Evolutionary conservation across 768 basidiomycete genomes (phyloP), one percentile per base, ranked within the genome.

Genomic region (Termitomyces heimii): DNA sequence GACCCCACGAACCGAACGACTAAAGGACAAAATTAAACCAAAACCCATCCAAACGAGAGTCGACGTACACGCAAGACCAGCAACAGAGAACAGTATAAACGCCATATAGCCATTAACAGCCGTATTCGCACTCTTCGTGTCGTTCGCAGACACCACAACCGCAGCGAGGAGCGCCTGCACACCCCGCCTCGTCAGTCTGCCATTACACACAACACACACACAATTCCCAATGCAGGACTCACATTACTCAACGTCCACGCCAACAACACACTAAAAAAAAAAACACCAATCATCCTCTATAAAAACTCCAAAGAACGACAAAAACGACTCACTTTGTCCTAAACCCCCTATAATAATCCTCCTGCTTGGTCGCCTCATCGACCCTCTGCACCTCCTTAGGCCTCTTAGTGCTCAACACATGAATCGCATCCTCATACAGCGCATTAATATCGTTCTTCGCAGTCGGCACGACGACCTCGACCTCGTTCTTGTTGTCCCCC

Each of bases 201-300:
- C 39, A 39, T 3, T 10, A 1, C 39, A 8, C n/a, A n/a, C n/a
- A n/a, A n/a, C n/a, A n/a, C n/a, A n/a, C n/a, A n/a, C n/a, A n/a
- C n/a, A n/a, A n/a, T n/a, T n/a, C n/a, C n/a, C n/a, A n/a, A n/a
- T n/a, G n/a, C n/a, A n/a, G 49, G 34, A 68, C 75, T 65, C 64
- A 86, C 88, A 71, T 97, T 97, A 46, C 86, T 85, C 67, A 98
- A 72, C 9, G 89, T 89, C 94, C 94, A 99, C 7, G 85, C 82
- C 59, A 98, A 75, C 62, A 98, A 70, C 8, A 72, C 72, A 62
- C 72, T 72, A 56, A 29, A n/a, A n/a, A n/a, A n/a, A n/a, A n/a
- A n/a, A n/a, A 29, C 59, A 60, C 32, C 13, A 34, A 9, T 34
- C 13, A 32, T 81, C 57, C 95, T 73, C 18, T 4, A n/a, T n/a